A percentile compares a stretch with the other conserved stretches of the same genome.
Evolutionary conservation across 495 filamentous ascomycete species (phyloP).

Genomic region (Parachaetomium inaequale): DNA sequence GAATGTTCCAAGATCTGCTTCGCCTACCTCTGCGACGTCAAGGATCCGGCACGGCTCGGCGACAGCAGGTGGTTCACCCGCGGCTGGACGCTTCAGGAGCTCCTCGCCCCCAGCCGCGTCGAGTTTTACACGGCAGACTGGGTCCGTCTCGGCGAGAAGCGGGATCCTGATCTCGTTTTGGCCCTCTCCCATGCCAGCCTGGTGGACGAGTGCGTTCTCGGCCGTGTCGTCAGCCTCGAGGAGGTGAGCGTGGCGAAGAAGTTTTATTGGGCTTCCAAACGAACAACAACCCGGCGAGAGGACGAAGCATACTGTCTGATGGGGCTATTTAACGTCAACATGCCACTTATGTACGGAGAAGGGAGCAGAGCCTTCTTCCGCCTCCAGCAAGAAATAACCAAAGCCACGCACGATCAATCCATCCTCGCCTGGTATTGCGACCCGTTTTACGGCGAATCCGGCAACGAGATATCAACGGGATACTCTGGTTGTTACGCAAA

Average conservation of each 20-base stretch:
- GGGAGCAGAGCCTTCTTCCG: not conserved
- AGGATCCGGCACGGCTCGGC: conserved; percentile 41
- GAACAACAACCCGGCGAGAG: conserved; percentile 22
- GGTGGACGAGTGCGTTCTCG: not conserved
- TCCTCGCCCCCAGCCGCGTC: conserved; percentile 16
- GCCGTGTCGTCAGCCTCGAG: not conserved
- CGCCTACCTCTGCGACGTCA: conserved; percentile 28
- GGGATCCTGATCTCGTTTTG: conserved; percentile 29
- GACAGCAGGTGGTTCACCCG: conserved; percentile 28
- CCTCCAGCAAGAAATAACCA: not conserved
- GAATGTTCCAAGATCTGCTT: conserved; percentile 29
- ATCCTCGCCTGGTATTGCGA: conserved; percentile 4
- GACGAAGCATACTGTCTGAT: conserved; percentile 30
- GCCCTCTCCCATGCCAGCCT: not conserved
- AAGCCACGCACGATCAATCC: not conserved
- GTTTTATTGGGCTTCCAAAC: conserved; percentile 27
- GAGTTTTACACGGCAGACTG: not conserved
- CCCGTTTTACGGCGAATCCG: not conserved
- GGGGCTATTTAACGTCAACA: conserved; percentile 25
- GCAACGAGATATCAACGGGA: not conserved
- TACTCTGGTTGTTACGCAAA: not conserved
- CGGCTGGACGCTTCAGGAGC: conserved; percentile 3
- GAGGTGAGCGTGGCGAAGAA: conserved; percentile 18
- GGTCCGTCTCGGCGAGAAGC: conserved; percentile 23
- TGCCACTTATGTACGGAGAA: not conserved